Evolutionary conservation across 495 filamentous ascomycete species (phyloP), one percentile per base, ranked within the genome.

Genomic region (Acidomyces sp.): DNA sequence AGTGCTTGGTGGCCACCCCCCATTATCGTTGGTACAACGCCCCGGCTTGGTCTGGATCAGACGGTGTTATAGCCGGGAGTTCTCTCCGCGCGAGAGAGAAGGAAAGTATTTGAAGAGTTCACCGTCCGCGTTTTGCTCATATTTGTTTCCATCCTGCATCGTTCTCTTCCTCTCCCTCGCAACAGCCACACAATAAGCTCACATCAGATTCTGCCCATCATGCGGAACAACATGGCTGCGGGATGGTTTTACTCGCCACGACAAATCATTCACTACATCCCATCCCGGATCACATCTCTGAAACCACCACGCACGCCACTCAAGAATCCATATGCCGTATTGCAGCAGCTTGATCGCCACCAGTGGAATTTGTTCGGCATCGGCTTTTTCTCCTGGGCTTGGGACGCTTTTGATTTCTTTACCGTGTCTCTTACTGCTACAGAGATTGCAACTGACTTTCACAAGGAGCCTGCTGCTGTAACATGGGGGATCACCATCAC

Each of bases 341-440:
- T 66, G 15, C 27, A 36, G 5, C 50, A 59, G 37, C 48, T 66
- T 12, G 57, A 58, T 12, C 27, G 43, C 0, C 59, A 64, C 25
- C 61, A 66, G 60, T 64, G 62, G 62, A 55, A 63, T 15, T 61
- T 64, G 59, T 64, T 66, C 38, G 36, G 19, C 1, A 44, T 46
- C 21, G 55, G 55, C 11, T 57, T 52, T 20, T 25, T 17, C 16
- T 31, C 41, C 4, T 65, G 63, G 63, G 57, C 56, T 1, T 66
- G 63, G 61, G 61, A 66, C 49, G 41, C 62, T 0, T 64, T 64
- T 39, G 60, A 64, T 36, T 63, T 62, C 34, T 62, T 63, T 42
- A 62, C 60, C 1, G 60, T 66, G 12, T 56, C 55, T 3, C 47
- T 66, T 39, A 57, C 51, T 1, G 44, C 63, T 12, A 62, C 62